Conservation (phyloP, 208 protist genomes). For the Leishmania guyanensis region DNA sequence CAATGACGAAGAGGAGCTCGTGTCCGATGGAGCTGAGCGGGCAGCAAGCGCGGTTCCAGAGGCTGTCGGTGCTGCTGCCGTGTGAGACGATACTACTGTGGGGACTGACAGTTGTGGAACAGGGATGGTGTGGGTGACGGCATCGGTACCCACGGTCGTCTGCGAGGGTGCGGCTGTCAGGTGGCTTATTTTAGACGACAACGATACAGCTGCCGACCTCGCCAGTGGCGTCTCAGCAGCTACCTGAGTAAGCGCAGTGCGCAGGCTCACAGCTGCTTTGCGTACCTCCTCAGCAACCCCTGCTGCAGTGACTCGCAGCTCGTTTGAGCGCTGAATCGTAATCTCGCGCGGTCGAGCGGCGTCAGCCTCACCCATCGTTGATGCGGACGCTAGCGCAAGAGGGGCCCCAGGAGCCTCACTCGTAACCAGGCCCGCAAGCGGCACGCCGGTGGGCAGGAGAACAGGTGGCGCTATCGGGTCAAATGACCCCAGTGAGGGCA, state of each 20-base stretch:
- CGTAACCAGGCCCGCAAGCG: background rate
- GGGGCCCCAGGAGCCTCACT: background rate
- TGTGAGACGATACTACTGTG: background rate
- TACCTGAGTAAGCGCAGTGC: constrained; percentile 8
- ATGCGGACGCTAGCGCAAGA: background rate
- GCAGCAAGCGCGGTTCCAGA: background rate
- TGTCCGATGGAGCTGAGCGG: constrained; percentile 1
- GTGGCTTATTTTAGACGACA: background rate
- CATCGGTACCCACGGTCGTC: background rate
- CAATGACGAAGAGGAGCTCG: constrained; percentile 2
- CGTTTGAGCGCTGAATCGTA: constrained; percentile 62
- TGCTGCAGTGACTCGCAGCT: constrained; percentile 35
- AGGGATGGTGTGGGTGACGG: background rate
- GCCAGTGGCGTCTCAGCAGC: background rate
- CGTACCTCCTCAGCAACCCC: constrained; percentile 27
- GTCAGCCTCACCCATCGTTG: constrained; percentile 9
- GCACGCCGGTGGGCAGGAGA: constrained; percentile 1
- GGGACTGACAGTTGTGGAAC: constrained; percentile 2
- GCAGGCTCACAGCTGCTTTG: constrained; percentile 31
- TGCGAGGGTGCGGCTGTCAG: background rate
- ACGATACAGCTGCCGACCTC: background rate
- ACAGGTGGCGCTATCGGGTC: background rate
- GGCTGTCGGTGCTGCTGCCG: no score
- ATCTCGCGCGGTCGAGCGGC: constrained; percentile 45
- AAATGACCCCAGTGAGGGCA: background rate